Conservation (phyloP, 225 moss, liverwort and hornwort species). For the Climacium dendroides region DNA sequence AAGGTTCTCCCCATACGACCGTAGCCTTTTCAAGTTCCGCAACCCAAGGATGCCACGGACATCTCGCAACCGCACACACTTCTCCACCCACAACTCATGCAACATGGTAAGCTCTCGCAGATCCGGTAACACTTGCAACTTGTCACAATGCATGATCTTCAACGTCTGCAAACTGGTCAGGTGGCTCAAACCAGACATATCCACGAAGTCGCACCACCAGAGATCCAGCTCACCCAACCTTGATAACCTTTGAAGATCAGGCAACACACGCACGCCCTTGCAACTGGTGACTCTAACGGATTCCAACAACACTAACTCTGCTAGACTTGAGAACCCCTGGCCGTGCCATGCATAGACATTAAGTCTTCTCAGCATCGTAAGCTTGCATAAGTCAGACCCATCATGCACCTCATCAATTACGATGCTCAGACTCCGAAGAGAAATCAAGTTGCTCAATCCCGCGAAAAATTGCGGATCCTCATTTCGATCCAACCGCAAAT, state of each 20-base stretch:
- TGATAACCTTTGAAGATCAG: too few relatives aligned
- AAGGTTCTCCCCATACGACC: rapidly evolving
- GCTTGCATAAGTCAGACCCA: background rate
- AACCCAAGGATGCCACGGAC: background rate
- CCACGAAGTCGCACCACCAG: rapidly evolving
- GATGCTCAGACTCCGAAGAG: rapidly evolving
- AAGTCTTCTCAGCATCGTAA: background rate
- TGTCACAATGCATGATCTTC: rapidly evolving
- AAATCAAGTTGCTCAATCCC: too few relatives aligned
- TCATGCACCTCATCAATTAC: background rate
- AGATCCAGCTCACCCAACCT: too few relatives aligned
- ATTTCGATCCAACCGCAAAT: too few relatives aligned
- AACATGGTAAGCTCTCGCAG: rapidly evolving
- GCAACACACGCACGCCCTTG: too few relatives aligned
- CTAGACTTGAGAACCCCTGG: background rate
- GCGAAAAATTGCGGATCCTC: too few relatives aligned
- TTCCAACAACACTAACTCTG: background rate
- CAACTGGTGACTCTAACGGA: rapidly evolving
- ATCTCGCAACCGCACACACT: rapidly evolving
- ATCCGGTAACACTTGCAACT: background rate
- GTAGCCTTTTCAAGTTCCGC: rapidly evolving
- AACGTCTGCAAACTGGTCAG: background rate
- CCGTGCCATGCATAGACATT: background rate
- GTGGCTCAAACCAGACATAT: too few relatives aligned
- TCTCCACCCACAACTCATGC: rapidly evolving